Conservation (phyloP, 2,329 filamentous ascomycete genomes). For the Colletotrichum costaricense region DNA sequence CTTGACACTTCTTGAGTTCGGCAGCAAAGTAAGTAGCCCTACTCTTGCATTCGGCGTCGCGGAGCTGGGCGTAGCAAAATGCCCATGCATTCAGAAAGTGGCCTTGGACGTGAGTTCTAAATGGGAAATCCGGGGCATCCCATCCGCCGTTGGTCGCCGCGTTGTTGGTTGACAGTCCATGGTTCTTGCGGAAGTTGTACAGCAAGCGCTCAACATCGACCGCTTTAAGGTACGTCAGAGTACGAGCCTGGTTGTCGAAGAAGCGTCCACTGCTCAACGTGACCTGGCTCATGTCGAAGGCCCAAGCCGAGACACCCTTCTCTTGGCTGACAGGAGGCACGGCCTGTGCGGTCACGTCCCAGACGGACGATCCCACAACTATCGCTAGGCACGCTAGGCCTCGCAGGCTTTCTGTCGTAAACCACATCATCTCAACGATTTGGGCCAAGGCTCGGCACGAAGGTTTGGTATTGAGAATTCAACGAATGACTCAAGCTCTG, state of each 20-base stretch:
- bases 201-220: constrained; percentile 58
- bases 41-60: constrained; percentile 55
- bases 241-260: constrained; percentile 58
- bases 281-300: constrained; percentile 54
- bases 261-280: constrained; percentile 52
- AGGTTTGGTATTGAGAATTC: too few species aligned
- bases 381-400: neutral
- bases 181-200: constrained; percentile 60
- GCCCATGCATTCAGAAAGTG: constrained; percentile 63
- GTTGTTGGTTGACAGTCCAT: constrained; percentile 57
- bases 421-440: neutral
- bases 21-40: constrained; percentile 58
- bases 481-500: too few species aligned
- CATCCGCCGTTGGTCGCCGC: constrained; percentile 60
- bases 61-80: constrained; percentile 57
- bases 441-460: too few species aligned
- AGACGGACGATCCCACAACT: neutral
- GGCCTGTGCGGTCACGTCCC: constrained; percentile 35
- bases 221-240: constrained; percentile 57
- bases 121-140: constrained; percentile 66
- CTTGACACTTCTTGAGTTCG: constrained; percentile 62
- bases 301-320: constrained; percentile 46
- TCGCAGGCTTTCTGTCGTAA: neutral
- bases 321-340: constrained; percentile 42
- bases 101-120: constrained; percentile 62